Evolutionary conservation across 2,329 filamentous ascomycete genomes (phyloP).

Genomic region (Fusarium brevicatenulatum): DNA sequence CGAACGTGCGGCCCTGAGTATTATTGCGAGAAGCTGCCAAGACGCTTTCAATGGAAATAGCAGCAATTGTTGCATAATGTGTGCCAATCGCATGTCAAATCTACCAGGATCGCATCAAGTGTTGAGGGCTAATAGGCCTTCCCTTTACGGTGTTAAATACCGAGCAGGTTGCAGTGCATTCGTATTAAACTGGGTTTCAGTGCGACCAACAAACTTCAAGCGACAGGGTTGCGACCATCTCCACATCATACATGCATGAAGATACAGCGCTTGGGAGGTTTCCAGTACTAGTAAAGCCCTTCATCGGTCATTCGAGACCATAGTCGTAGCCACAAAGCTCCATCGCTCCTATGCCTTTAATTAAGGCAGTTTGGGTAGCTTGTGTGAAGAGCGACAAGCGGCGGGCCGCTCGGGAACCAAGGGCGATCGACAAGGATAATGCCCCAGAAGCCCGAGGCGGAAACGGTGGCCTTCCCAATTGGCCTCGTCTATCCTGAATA

Average conservation of each 20-base stretch:
- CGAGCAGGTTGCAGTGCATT: background rate
- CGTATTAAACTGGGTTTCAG: background rate
- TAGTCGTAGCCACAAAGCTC: rapidly evolving
- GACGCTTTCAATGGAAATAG: background rate
- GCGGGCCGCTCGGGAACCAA: background rate
- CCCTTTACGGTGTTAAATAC: background rate
- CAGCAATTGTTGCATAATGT: background rate
- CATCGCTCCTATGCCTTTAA: background rate
- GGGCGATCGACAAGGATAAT: background rate
- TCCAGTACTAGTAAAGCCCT: rapidly evolving
- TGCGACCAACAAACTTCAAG: background rate
- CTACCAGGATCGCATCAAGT: background rate
- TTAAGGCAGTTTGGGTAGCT: background rate
- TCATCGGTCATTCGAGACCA: background rate
- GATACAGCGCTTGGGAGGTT: no score
- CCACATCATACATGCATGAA: background rate
- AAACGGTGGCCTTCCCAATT: background rate
- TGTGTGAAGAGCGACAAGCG: background rate
- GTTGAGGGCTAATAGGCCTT: background rate
- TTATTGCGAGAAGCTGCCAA: background rate
- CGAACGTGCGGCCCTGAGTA: background rate
- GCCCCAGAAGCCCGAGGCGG: background rate
- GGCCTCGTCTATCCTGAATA: background rate
- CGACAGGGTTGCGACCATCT: background rate
- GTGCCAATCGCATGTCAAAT: background rate